Conservation (phyloP, 2,329 filamentous ascomycete genomes). For the Alternaria brassicae region DNA sequence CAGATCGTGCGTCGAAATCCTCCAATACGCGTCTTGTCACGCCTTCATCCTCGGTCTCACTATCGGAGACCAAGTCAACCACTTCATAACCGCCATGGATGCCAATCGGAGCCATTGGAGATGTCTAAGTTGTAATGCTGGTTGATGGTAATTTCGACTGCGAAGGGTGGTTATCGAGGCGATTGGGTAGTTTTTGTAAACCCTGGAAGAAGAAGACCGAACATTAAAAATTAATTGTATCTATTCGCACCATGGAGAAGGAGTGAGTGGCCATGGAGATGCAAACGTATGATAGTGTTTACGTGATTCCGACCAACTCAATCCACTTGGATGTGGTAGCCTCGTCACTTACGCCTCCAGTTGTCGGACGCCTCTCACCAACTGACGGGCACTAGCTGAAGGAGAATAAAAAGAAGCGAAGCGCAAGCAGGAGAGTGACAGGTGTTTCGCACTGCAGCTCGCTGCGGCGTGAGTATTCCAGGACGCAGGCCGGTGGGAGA, state of each 20-base stretch:
- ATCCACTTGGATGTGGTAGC: constrained; percentile 21
- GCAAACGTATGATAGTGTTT: constrained; percentile 4
- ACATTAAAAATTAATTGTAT: constrained; percentile 17
- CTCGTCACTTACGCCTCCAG: constrained; percentile 17
- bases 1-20: constrained; percentile 11
- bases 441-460: background rate
- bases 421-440: background rate
- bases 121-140: background rate
- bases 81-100: constrained; percentile 14
- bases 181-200: background rate
- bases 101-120: constrained; percentile 20
- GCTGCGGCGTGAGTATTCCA: constrained; percentile 9
- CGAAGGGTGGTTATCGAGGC: background rate
- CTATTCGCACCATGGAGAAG: background rate
- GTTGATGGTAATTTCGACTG: background rate
- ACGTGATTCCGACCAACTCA: constrained; percentile 7
- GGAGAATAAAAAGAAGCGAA: background rate
- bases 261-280: constrained; percentile 12
- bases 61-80: constrained; percentile 35
- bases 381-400: background rate
- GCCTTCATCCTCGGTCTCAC: constrained; percentile 22
- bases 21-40: constrained; percentile 6
- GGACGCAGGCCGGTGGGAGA: constrained; percentile 11
- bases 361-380: background rate
- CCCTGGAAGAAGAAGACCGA: background rate